A percentile compares a stretch with the other conserved stretches of the same genome.
phyloP scores from a whole-genome alignment of 768 basidiomycete species.

The Leccinum disarticulatum region DNA sequence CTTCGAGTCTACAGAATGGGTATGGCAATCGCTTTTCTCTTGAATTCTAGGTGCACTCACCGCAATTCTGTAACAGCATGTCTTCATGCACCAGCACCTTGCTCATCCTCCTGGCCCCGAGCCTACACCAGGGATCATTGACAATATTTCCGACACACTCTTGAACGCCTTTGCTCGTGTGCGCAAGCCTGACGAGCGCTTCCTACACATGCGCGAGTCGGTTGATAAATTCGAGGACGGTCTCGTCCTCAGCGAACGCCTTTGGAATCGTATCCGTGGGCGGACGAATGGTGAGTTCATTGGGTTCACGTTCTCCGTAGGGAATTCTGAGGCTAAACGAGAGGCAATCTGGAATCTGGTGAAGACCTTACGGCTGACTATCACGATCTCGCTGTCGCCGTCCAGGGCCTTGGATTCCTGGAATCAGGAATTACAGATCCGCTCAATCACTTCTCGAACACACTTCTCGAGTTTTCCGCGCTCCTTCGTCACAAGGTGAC shows the following conservation, averaged over 20 bases:
- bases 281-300: constrained; percentile 79
- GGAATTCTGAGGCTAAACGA: constrained; percentile 81
- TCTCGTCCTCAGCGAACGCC: constrained; percentile 73
- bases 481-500: constrained; percentile 79
- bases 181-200: constrained; percentile 95
- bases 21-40: constrained; percentile 35
- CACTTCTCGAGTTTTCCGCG: constrained; percentile 91
- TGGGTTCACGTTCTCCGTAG: constrained; percentile 27
- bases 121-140: constrained; percentile 76
- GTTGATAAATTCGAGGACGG: constrained; percentile 98
- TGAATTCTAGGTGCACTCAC: background rate
- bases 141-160: constrained; percentile 94
- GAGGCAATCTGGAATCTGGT: constrained; percentile 76
- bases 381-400: constrained; percentile 93
- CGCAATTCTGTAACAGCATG: constrained; percentile 56
- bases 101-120: constrained; percentile 91
- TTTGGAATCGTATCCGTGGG: constrained; percentile 74
- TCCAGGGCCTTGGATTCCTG: constrained; percentile 95
- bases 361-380: constrained; percentile 98
- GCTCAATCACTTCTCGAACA: constrained; percentile 94
- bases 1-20: constrained; percentile 99
- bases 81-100: constrained; percentile 94
- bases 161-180: constrained; percentile 95
- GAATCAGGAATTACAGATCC: constrained; percentile 99
- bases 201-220: constrained; percentile 85